phyloP scores from a whole-genome alignment of 2,329 filamentous ascomycete genomes.

The Nothophoma quercina region DNA sequence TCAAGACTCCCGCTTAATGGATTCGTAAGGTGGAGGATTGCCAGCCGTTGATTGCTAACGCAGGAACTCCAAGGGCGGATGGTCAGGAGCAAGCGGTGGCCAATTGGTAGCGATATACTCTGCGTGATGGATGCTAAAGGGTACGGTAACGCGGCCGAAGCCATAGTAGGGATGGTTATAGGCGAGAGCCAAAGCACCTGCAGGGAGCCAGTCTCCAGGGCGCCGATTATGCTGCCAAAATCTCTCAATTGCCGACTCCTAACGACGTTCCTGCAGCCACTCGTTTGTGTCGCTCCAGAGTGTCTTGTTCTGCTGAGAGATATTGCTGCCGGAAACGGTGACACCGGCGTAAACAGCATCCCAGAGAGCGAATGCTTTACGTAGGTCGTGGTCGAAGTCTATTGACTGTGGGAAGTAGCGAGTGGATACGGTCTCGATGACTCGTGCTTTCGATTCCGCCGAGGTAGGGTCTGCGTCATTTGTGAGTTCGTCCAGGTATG shows the following conservation, averaged over 20 bases:
- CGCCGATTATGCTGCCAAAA: not conserved
- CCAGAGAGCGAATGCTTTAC: conserved; percentile 69
- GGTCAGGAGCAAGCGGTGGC: too few species aligned
- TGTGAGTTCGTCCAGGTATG: conserved; percentile 74
- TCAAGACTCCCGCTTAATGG: too few species aligned
- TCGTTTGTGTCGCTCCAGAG: conserved; percentile 66
- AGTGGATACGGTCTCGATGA: conserved; percentile 60
- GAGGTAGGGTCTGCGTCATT: conserved; percentile 62
- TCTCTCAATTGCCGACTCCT: conserved; percentile 8
- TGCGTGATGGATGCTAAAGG: too few species aligned
- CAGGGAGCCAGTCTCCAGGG: not conserved
- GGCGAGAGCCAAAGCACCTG: not conserved
- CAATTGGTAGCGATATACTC: too few species aligned
- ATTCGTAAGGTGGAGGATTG: too few species aligned
- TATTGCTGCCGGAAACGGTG: conserved; percentile 58
- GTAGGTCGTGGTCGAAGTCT: conserved; percentile 65
- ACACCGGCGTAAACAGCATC: conserved; percentile 69
- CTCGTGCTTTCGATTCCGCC: conserved; percentile 57
- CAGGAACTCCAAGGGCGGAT: too few species aligned
- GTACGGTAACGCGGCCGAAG: conserved; percentile 2
- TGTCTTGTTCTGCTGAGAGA: conserved; percentile 56
- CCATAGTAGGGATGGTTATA: not conserved
- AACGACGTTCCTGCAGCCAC: conserved; percentile 58
- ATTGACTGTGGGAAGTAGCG: conserved; percentile 69
- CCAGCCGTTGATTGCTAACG: too few species aligned